Conservation (phyloP, 106 monocot species). For the Agapanthus africanus region DNA sequence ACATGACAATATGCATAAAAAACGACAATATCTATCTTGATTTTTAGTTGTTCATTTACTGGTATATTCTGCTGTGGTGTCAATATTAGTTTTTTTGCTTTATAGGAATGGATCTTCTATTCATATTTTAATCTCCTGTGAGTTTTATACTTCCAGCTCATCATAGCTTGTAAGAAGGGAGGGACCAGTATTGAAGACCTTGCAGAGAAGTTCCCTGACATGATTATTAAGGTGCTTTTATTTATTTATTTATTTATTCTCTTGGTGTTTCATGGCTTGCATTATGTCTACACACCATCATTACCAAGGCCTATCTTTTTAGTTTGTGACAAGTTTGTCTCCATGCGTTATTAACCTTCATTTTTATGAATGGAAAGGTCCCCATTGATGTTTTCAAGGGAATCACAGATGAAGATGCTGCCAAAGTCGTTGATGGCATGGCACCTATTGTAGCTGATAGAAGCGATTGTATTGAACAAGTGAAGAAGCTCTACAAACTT, state of each 20-base stretch:
- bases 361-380: slow-evolving; percentile 41
- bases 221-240: slow-evolving; percentile 81
- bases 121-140: neutral
- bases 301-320: neutral
- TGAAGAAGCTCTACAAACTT: slow-evolving; percentile 91
- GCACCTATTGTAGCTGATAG: slow-evolving; percentile 79
- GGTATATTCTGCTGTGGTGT: neutral
- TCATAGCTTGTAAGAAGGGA: slow-evolving; percentile 86
- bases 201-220: slow-evolving; percentile 95
- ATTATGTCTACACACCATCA: neutral
- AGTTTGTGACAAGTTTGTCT: neutral
- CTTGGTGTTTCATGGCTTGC: neutral
- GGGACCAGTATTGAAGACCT: slow-evolving; percentile 99
- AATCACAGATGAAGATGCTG: slow-evolving; percentile 96
- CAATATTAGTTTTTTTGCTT: neutral
- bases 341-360: neutral
- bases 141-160: slow-evolving; percentile 47
- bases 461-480: slow-evolving; percentile 76
- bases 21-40: too few relatives aligned
- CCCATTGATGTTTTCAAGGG: slow-evolving; percentile 94
- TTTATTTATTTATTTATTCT: slow-evolving; percentile 9
- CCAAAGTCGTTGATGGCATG: slow-evolving; percentile 94
- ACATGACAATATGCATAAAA: too few relatives aligned
- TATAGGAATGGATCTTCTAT: neutral
- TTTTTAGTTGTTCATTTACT: too few relatives aligned